These are phyloP conservation scores for Pleurotus pulmonarius DNA, from an alignment of 768 basidiomycete species.

Conservation along the genomic window DNA sequence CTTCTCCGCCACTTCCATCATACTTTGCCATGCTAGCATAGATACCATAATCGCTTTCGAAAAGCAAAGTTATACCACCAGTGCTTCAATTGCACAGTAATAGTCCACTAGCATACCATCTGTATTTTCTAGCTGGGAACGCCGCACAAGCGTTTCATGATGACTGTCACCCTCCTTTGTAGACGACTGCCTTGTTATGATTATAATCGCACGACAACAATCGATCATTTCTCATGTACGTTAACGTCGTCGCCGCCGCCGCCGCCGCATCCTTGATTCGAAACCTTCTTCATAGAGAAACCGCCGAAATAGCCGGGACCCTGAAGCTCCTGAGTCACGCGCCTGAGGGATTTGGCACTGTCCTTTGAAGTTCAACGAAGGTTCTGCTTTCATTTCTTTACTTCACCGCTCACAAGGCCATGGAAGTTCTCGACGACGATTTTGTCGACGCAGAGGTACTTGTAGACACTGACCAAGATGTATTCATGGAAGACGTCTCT, in stretches of 20 bases:
- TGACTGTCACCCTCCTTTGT: conserved; percentile 2
- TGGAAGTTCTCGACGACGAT: not conserved
- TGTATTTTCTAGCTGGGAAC: conserved; percentile 7
- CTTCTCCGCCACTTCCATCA: conserved; percentile 7
- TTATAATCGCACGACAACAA: conserved; percentile 1
- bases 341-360: too few species aligned
- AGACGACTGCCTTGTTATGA: not conserved
- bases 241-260: conserved; percentile 9
- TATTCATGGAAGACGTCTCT: not conserved
- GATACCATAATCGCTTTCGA: conserved; percentile 5
- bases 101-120: not conserved
- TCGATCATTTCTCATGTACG: conserved; percentile 8
- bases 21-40: conserved; percentile 6
- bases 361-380: too few species aligned
- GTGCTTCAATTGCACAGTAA: conserved; percentile 1
- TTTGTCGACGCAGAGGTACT: not conserved
- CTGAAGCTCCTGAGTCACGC: conserved; percentile 2
- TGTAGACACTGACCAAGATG: not conserved
- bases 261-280: conserved; percentile 6
- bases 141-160: conserved; percentile 6
- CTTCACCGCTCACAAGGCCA: not conserved
- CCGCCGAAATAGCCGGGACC: not conserved
- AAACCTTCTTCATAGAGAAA: not conserved
- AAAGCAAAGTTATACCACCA: too few species aligned
- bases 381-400: too few species aligned